Percentiles rank a stretch among this genome's conserved stretches.
phyloP scores from a whole-genome alignment of 169 alveolate genomes.

The Sarcocystis neurona region DNA sequence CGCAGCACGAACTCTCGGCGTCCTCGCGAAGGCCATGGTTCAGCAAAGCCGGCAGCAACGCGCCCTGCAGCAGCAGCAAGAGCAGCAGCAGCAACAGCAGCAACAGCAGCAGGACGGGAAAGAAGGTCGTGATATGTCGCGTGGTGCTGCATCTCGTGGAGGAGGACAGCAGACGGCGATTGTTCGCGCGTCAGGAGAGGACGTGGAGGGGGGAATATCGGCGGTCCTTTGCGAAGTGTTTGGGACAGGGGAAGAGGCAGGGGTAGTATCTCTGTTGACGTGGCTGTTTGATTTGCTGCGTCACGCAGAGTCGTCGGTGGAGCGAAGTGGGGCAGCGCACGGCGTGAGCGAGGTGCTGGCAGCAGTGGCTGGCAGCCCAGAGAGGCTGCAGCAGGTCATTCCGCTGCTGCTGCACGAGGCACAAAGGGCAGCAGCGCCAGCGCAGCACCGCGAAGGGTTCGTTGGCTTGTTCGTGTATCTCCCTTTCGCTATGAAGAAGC shows the following conservation, averaged over 20 bases:
- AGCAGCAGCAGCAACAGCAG: too few species aligned
- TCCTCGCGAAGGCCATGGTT: conserved; percentile 65
- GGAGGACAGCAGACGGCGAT: too few species aligned
- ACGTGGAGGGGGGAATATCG: too few species aligned
- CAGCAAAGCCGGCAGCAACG: too few species aligned
- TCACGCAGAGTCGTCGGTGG: conserved; percentile 62
- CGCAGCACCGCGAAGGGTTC: conserved; percentile 73
- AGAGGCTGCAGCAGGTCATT: conserved; percentile 37
- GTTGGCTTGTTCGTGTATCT: conserved; percentile 76
- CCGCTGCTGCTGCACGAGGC: conserved; percentile 52
- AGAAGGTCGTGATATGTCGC: too few species aligned
- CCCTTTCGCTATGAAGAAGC: conserved; percentile 70
- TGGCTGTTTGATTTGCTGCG: conserved; percentile 49
- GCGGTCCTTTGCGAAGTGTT: too few species aligned
- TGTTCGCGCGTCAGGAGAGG: too few species aligned
- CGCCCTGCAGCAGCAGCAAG: too few species aligned
- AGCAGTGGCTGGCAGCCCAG: conserved; percentile 48
- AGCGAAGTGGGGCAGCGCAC: conserved; percentile 72
- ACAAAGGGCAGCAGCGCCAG: background rate
- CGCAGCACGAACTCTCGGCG: conserved; percentile 72
- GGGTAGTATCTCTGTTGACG: conserved; percentile 29
- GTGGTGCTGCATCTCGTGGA: too few species aligned
- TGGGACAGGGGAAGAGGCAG: conserved; percentile 60
- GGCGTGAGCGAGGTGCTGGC: conserved; percentile 69
- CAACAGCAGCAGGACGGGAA: too few species aligned